Conservation (phyloP, 768 basidiomycete genomes). For the Auricularia sp. region DNA sequence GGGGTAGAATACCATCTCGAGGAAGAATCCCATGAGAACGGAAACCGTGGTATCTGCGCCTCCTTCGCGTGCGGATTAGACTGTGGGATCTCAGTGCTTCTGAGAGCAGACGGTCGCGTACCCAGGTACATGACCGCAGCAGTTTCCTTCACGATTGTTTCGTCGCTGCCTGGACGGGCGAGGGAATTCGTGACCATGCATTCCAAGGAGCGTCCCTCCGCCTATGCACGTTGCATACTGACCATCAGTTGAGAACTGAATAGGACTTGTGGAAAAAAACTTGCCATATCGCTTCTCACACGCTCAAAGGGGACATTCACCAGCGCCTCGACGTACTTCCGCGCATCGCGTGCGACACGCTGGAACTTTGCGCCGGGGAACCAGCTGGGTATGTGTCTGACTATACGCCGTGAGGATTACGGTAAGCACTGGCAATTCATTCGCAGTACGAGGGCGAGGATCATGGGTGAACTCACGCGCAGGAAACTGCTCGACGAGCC, state of each 20-base stretch:
- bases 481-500: conserved; percentile 31
- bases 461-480: conserved; percentile 17
- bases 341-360: conserved; percentile 20
- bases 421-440: too few species aligned
- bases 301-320: conserved; percentile 28
- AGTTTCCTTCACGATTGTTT: neutral
- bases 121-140: neutral
- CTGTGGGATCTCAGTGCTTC: neutral
- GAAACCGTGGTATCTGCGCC: neutral
- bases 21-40: conserved; percentile 1
- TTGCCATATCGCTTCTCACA: conserved; percentile 33
- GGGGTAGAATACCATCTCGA: conserved; percentile 5
- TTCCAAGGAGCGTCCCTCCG: neutral
- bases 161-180: neutral
- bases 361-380: conserved; percentile 30
- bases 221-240: conserved; percentile 4
- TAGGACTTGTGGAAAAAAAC: conserved; percentile 11
- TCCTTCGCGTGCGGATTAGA: neutral
- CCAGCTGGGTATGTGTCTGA: conserved; percentile 32
- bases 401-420: conserved; percentile 9
- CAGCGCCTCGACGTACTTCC: conserved; percentile 20
- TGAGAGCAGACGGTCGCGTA: neutral
- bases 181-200: neutral
- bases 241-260: conserved; percentile 10
- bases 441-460: neutral